Evolutionary conservation across 441 rosid species (phyloP).

Genomic region (Mallotus japonicus): DNA sequence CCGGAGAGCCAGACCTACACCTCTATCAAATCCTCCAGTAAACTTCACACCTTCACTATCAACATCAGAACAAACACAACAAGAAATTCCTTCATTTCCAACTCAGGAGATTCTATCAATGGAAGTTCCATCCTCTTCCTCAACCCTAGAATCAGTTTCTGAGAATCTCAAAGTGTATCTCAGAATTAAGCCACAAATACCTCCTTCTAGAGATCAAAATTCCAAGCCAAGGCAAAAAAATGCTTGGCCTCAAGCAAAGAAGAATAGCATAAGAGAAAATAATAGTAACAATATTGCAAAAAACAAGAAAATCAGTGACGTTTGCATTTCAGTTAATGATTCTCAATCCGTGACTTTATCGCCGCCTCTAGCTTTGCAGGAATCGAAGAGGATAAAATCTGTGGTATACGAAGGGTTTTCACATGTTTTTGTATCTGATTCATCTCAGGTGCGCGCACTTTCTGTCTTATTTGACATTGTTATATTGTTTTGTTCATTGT

Average conservation of each 20-base stretch:
- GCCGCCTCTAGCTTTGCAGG: conserved; percentile 61
- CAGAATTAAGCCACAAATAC: conserved; percentile 44
- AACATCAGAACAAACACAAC: conserved; percentile 13
- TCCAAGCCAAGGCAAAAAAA: conserved; percentile 41
- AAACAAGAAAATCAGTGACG: conserved; percentile 40
- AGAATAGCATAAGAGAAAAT: conserved; percentile 28
- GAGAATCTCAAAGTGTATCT: conserved; percentile 71
- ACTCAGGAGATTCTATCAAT: conserved; percentile 60
- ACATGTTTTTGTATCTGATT: conserved; percentile 55
- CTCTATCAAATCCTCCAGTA: conserved; percentile 30
- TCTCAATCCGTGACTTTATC: conserved; percentile 55
- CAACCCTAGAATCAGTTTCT: conserved; percentile 9
- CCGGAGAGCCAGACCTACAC: conserved; percentile 72
- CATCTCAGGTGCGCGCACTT: conserved; percentile 56
- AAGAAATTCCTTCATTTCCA: conserved; percentile 54
- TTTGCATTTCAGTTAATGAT: conserved; percentile 51
- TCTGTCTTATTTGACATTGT: neutral
- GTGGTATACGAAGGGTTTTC: conserved; percentile 83
- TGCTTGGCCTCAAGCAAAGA: conserved; percentile 68
- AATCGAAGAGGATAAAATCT: conserved; percentile 62
- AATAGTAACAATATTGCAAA: conserved; percentile 3
- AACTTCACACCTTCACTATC: conserved; percentile 18
- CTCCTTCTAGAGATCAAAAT: conserved; percentile 15
- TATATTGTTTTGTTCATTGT: too few relatives aligned
- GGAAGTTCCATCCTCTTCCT: conserved; percentile 29